A percentile compares a stretch with the other conserved stretches of the same genome.
Conservation (phyloP, 345 rosid genomes). For the Salix suchowensis region DNA sequence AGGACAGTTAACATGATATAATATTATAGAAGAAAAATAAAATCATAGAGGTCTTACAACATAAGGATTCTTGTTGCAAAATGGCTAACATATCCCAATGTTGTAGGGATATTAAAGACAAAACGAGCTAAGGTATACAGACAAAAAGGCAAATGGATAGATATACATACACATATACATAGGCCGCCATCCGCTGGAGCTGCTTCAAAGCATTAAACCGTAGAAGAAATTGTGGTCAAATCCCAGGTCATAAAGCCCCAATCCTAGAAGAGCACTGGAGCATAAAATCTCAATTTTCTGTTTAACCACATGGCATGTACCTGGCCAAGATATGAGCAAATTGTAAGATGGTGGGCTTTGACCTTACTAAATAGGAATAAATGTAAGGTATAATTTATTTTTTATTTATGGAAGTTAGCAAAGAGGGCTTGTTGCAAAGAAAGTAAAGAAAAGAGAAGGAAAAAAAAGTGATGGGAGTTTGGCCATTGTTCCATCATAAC, state of each 20-base stretch:
- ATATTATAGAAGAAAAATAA: not conserved
- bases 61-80: not conserved
- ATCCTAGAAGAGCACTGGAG: slow-evolving; percentile 47
- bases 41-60: not conserved
- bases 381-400: not conserved
- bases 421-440: not conserved
- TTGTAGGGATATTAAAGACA: not conserved
- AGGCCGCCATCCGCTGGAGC: not conserved
- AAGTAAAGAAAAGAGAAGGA: not conserved
- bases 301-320: slow-evolving; percentile 26
- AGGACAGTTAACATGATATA: not conserved
- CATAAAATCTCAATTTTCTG: slow-evolving; percentile 36
- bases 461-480: not conserved
- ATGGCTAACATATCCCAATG: not conserved
- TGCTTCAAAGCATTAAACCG: slow-evolving; percentile 44
- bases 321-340: slow-evolving; percentile 30
- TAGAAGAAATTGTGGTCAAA: slow-evolving; percentile 59
- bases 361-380: not conserved
- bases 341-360: slow-evolving; percentile 6
- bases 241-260: slow-evolving; percentile 55
- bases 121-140: not conserved
- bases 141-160: not conserved
- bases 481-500: too few species aligned
- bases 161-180: not conserved
- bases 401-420: not conserved